Evolutionary conservation across 176 grass and related monocot species (phyloP).

Genomic region (Raddia guianensis): DNA sequence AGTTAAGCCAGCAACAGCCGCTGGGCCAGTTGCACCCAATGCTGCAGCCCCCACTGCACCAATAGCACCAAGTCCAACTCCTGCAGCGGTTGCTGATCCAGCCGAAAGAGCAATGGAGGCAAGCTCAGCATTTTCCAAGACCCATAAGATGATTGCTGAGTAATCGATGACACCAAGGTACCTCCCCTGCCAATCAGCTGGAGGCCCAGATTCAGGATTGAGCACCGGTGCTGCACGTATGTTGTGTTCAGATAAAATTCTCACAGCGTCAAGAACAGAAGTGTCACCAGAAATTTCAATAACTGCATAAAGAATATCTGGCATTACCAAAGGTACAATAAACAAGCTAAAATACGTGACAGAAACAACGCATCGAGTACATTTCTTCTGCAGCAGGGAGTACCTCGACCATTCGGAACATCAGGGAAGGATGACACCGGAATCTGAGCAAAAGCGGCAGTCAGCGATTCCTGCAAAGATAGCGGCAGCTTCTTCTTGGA

Average conservation of each 20-base stretch:
- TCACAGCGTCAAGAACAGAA: conserved; percentile 69
- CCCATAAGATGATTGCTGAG: conserved; percentile 75
- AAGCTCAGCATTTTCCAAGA: conserved; percentile 81
- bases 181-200: conserved; percentile 59
- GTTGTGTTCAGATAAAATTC: conserved; percentile 72
- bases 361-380: not conserved
- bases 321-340: conserved; percentile 18
- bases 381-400: conserved; percentile 5
- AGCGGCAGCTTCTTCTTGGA: conserved; percentile 86
- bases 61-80: conserved; percentile 53
- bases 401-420: conserved; percentile 85
- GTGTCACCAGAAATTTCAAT: conserved; percentile 83
- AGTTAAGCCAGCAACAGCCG: conserved; percentile 59
- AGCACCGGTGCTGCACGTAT: conserved; percentile 84
- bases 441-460: conserved; percentile 75
- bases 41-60: conserved; percentile 53
- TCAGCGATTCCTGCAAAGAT: conserved; percentile 75
- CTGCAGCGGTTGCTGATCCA: conserved; percentile 56
- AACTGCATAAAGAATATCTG: conserved; percentile 45
- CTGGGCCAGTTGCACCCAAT: conserved; percentile 54
- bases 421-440: conserved; percentile 79
- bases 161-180: conserved; percentile 89
- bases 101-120: conserved; percentile 55
- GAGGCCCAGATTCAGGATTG: conserved; percentile 52
- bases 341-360: not conserved